Conservation (phyloP, 768 basidiomycete species). For the Rhizopogon vinicolor region DNA sequence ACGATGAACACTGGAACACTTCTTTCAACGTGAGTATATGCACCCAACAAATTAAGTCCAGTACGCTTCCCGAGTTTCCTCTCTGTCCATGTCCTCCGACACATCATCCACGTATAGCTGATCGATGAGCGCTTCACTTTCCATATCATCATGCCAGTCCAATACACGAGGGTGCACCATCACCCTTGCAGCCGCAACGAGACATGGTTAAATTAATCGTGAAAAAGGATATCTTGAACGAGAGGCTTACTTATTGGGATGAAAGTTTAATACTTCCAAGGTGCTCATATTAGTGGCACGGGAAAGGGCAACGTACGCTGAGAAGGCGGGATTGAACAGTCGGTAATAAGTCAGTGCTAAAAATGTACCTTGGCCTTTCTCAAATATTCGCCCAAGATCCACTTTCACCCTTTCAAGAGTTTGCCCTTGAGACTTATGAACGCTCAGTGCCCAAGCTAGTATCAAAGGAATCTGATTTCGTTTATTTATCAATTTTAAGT, state of each 20-base stretch:
- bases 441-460: constrained; percentile 83
- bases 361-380: constrained; percentile 65
- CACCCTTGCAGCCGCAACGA: constrained; percentile 36
- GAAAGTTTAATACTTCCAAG: constrained; percentile 63
- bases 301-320: constrained; percentile 71
- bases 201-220: constrained; percentile 1
- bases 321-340: neutral
- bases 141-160: constrained; percentile 43
- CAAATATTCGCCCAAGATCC: constrained; percentile 72
- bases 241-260: constrained; percentile 46
- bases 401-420: constrained; percentile 83
- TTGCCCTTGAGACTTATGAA: constrained; percentile 91
- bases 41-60: constrained; percentile 8
- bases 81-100: constrained; percentile 32
- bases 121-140: constrained; percentile 9
- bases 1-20: too few species aligned
- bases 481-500: constrained; percentile 36
- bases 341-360: neutral
- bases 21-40: too few species aligned
- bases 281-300: constrained; percentile 64
- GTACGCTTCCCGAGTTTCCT: constrained; percentile 30
- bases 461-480: constrained; percentile 47
- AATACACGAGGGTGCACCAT: constrained; percentile 61
- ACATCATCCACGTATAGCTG: constrained; percentile 13
- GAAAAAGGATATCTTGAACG: neutral